phyloP scores from a whole-genome alignment of 495 filamentous ascomycete species.

The Xylaria flabelliformis region DNA sequence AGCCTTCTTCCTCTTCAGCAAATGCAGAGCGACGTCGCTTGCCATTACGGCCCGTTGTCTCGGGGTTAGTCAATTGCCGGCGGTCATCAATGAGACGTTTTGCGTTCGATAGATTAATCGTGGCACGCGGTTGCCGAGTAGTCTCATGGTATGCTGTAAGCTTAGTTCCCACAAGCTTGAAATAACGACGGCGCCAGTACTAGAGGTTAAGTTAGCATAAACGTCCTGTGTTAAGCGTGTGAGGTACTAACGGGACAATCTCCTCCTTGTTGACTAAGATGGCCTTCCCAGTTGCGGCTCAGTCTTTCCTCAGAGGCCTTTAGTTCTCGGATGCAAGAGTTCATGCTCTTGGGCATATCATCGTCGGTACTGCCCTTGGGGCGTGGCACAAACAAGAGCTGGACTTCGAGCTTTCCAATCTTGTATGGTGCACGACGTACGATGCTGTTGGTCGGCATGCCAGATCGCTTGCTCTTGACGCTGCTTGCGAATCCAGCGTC shows the following conservation, averaged over 20 bases:
- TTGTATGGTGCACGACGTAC: slow-evolving; percentile 84
- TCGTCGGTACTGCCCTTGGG: slow-evolving; percentile 88
- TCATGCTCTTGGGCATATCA: slow-evolving; percentile 99
- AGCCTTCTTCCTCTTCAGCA: slow-evolving; percentile 97
- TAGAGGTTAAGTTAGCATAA: slow-evolving; percentile 42
- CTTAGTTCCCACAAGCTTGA: slow-evolving; percentile 89
- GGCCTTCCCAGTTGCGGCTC: slow-evolving; percentile 80
- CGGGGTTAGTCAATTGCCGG: slow-evolving; percentile 78
- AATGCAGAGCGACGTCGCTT: slow-evolving; percentile 91
- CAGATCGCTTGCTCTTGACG: slow-evolving; percentile 83
- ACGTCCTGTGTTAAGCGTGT: not conserved
- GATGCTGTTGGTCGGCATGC: slow-evolving; percentile 60
- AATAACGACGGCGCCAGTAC: slow-evolving; percentile 98
- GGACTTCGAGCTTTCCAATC: slow-evolving; percentile 90
- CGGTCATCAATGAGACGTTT: slow-evolving; percentile 93
- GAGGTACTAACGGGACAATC: slow-evolving; percentile 87
- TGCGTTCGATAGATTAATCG: slow-evolving; percentile 94
- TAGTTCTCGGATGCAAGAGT: slow-evolving; percentile 88
- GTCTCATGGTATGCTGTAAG: slow-evolving; percentile 96
- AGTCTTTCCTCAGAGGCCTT: slow-evolving; percentile 80
- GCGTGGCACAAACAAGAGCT: slow-evolving; percentile 91
- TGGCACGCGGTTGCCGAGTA: slow-evolving; percentile 92
- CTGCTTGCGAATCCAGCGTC: slow-evolving; percentile 70
- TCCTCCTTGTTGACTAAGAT: slow-evolving; percentile 93
- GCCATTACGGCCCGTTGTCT: slow-evolving; percentile 74